phyloP scores from a whole-genome alignment of 2,329 filamentous ascomycete genomes.

The Colletotrichum graminicola region DNA sequence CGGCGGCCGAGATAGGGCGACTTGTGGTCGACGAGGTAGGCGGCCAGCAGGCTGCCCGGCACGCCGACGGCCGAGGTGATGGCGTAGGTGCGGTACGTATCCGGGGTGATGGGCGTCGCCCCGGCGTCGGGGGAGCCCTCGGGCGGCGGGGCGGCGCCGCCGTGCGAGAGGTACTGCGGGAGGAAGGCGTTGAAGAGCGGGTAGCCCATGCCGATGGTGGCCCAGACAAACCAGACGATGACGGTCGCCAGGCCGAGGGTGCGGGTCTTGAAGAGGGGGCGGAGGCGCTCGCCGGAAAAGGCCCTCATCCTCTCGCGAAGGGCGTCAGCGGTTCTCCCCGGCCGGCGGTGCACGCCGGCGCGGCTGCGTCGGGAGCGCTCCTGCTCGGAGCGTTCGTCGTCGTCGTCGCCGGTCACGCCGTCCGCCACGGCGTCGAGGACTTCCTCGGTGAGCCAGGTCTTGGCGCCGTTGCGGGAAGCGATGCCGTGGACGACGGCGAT shows the following conservation, averaged over 20 bases:
- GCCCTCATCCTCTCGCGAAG: constrained; percentile 71
- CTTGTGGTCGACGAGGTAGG: constrained; percentile 75
- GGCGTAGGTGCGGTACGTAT: constrained; percentile 83
- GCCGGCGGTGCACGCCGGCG: constrained; percentile 8
- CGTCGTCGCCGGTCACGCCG: constrained; percentile 39
- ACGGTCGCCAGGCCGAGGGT: constrained; percentile 64
- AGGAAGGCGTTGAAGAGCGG: constrained; percentile 91
- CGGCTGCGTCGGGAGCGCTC: background rate
- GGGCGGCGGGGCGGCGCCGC: constrained; percentile 52
- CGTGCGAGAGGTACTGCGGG: constrained; percentile 83
- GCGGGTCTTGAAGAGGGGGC: constrained; percentile 71
- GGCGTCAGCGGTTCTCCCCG: constrained; percentile 52
- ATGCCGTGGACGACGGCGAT: constrained; percentile 85
- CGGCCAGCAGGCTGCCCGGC: constrained; percentile 81
- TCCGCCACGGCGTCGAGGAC: constrained; percentile 69
- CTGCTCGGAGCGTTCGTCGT: constrained; percentile 15
- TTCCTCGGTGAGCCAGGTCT: constrained; percentile 82
- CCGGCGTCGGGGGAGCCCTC: constrained; percentile 48
- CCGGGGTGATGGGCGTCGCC: constrained; percentile 54
- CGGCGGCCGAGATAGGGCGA: constrained; percentile 76
- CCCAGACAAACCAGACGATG: constrained; percentile 84
- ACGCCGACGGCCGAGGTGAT: constrained; percentile 83
- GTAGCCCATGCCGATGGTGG: constrained; percentile 86
- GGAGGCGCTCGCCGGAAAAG: constrained; percentile 76
- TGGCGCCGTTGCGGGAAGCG: constrained; percentile 76